Base-by-base conservation (phyloP, 1,284 basidiomycete genomes). In the Tilletia setariae region DNA sequence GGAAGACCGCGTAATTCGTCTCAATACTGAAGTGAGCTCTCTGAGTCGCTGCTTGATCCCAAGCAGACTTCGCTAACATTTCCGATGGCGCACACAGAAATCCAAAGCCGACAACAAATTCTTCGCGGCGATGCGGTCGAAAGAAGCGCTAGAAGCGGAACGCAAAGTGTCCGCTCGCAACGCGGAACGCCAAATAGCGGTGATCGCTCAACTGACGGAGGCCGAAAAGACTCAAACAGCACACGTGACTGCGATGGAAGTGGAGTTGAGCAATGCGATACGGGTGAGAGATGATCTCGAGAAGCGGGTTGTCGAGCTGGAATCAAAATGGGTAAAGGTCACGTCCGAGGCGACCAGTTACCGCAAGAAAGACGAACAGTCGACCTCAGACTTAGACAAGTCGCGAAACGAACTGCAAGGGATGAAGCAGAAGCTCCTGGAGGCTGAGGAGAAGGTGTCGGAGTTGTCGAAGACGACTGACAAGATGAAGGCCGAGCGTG, bases 81-180 rank as follows among this genome's bases (percentile, higher is more conserved):
- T 32, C 15, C 30, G 1, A 2, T 28, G 47, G n/a, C 15, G 23
- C 13, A 7, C 28, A 59, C 77, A 90, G 88, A 91, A 88, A 89
- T 91, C 92, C 15, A 97, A 95, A 84, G 89, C 91, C 23, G 94
- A 98, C 77, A 96, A 94, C 85, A 96, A 94, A 84, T 98, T 90
- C 83, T 98, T 90, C 82, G 88, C 91, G 30, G 89, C 90, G 4
- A 93, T 95, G 90, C 89, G 92, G 42, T 89, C 90, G 68, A 94
- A 92, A 82, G 94, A 97, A 72, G 89, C 90, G 2, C 84, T 90
- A 4, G 91, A 93, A 44, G 86, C 85, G 1, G 92, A 96, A 82
- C 87, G 89, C 69, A 91, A 91, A 81, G 88, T 87, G 43, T 84
- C 90, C 25, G 83, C 85, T 43, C 85, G 88, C 47, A 87, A 86